phyloP scores from a whole-genome alignment of 106 monocot genomes.

The Platanthera guangdongensis region DNA sequence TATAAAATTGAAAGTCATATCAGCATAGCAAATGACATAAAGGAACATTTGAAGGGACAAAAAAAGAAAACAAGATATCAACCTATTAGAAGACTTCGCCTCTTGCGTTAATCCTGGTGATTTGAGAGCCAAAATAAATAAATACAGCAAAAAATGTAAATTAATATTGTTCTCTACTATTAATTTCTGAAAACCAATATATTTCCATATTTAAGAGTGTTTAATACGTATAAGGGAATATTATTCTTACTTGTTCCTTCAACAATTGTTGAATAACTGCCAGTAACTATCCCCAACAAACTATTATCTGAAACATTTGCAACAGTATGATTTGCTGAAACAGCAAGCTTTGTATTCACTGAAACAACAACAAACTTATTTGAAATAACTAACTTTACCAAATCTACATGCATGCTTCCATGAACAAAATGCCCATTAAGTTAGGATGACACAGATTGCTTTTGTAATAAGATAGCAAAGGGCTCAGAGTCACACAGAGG shows the following conservation, averaged over 20 bases:
- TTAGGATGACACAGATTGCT: no score
- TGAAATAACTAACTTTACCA: background rate
- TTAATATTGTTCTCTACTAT: background rate
- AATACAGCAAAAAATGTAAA: background rate
- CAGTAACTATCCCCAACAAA: slow-evolving; percentile 15
- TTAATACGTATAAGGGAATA: background rate
- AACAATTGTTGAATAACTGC: slow-evolving; percentile 9
- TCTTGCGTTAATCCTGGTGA: background rate
- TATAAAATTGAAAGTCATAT: background rate
- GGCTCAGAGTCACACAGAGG: no score
- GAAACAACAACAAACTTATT: slow-evolving; percentile 7
- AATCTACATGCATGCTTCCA: background rate
- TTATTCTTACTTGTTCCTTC: slow-evolving; percentile 22
- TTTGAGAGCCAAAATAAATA: background rate
- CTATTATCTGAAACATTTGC: slow-evolving; percentile 19
- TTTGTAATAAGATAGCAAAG: no score
- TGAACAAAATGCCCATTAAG: background rate
- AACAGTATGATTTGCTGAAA: slow-evolving; percentile 5
- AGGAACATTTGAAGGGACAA: background rate
- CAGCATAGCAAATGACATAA: background rate
- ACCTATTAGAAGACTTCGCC: slow-evolving; percentile 5
- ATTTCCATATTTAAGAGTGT: background rate
- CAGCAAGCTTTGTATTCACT: slow-evolving; percentile 12
- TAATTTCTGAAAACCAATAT: background rate
- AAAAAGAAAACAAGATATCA: background rate